Percentiles rank a stretch among this genome's conserved stretches.
Evolutionary conservation across 352 stramenopile species (phyloP).

Genomic region (Globisporangium apiculatum): DNA sequence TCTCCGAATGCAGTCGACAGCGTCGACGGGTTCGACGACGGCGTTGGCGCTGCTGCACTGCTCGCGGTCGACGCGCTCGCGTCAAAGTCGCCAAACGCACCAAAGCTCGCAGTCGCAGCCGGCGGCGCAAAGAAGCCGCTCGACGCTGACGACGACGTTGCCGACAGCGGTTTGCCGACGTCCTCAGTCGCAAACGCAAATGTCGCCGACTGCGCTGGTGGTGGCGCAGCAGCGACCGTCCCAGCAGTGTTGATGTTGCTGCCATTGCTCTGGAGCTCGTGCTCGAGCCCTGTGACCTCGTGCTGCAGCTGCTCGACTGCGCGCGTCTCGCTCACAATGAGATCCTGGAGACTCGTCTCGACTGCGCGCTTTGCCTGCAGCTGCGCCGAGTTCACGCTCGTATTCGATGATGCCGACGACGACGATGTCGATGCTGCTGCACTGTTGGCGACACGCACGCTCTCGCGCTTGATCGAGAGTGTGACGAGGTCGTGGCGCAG

Average conservation of each 20-base stretch:
- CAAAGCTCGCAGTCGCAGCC: constrained; percentile 3
- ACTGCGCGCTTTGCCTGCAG: constrained; percentile 29
- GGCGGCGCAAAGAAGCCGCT: too few relatives aligned
- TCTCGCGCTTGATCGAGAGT: constrained; percentile 62
- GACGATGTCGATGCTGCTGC: not conserved
- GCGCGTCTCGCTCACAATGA: constrained; percentile 55
- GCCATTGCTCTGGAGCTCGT: constrained; percentile 31
- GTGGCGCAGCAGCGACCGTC: constrained; percentile 1
- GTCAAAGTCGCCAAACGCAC: constrained; percentile 21
- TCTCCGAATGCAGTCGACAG: not conserved
- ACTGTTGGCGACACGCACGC: constrained; percentile 22
- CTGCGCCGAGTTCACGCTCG: constrained; percentile 16
- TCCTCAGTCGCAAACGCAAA: not conserved
- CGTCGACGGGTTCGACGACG: not conserved
- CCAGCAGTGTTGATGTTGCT: not conserved
- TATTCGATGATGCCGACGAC: not conserved
- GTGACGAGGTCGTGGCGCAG: constrained; percentile 62
- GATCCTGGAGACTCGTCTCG: constrained; percentile 37
- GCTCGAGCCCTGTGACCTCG: constrained; percentile 44
- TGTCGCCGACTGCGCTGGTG: not conserved
- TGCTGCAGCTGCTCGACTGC: constrained; percentile 41
- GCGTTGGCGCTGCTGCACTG: not conserved
- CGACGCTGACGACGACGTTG: not conserved
- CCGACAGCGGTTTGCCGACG: constrained; percentile 1
- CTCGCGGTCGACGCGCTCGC: not conserved